Percentiles rank a stretch among this genome's conserved stretches.
Evolutionary conservation across 176 grass and related monocot genomes (phyloP).

Genomic region (Poa pratensis): DNA sequence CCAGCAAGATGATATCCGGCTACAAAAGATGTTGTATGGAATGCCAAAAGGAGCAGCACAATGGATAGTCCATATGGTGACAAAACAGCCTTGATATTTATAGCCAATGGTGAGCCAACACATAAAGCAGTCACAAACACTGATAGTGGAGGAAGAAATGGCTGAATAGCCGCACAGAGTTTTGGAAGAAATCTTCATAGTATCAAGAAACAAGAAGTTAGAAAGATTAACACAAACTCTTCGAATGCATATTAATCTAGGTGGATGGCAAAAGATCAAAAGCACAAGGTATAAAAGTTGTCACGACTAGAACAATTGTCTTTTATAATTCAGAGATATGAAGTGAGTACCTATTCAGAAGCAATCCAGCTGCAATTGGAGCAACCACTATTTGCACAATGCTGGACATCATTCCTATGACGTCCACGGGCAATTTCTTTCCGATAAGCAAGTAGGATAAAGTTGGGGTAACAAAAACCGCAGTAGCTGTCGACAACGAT

Average conservation of each 20-base stretch:
- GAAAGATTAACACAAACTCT: constrained; percentile 9
- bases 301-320: constrained; percentile 11
- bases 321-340: constrained; percentile 14
- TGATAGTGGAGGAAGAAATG: constrained; percentile 88
- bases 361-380: constrained; percentile 87
- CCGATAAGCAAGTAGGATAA: constrained; percentile 95
- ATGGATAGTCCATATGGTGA: constrained; percentile 81
- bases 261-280: constrained; percentile 2
- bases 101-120: constrained; percentile 95
- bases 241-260: constrained; percentile 22
- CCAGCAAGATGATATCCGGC: constrained; percentile 76
- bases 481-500: constrained; percentile 90
- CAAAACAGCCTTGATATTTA: constrained; percentile 86
- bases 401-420: constrained; percentile 95
- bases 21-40: constrained; percentile 82
- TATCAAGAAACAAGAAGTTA: constrained; percentile 17
- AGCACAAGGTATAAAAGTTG: constrained; percentile 5
- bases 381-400: constrained; percentile 95
- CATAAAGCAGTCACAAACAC: constrained; percentile 96
- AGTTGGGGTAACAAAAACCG: constrained; percentile 85
- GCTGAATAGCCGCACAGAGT: constrained; percentile 82
- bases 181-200: constrained; percentile 75
- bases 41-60: constrained; percentile 81
- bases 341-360: constrained; percentile 79
- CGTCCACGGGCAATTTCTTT: constrained; percentile 90